These are phyloP conservation scores for Bombardia bombarda DNA, from an alignment of 495 filamentous ascomycete species.

Conservation along the genomic window DNA sequence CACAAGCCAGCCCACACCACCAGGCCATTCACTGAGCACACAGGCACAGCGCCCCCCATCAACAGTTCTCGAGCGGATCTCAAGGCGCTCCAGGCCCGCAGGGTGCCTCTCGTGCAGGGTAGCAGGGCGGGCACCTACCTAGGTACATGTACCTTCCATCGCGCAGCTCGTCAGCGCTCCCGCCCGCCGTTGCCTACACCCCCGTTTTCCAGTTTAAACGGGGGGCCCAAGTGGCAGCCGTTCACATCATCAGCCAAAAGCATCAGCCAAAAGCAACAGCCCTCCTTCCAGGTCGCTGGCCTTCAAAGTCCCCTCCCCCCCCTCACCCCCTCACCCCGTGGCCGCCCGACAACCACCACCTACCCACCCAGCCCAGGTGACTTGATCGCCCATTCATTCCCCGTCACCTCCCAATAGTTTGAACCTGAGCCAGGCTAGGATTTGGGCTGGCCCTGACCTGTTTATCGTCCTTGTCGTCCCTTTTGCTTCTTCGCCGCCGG, in stretches of 20 bases:
- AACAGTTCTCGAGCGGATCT: background rate
- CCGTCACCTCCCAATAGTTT: constrained; percentile 9
- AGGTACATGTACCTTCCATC: background rate
- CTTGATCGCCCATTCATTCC: constrained; percentile 14
- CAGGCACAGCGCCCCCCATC: constrained; percentile 1
- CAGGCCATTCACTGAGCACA: no score
- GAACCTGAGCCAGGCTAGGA: constrained; percentile 14
- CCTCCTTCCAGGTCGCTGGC: background rate
- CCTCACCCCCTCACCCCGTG: constrained; percentile 16
- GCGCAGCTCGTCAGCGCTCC: background rate
- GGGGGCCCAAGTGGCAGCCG: constrained; percentile 2
- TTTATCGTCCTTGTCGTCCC: no score
- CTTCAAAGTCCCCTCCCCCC: constrained; percentile 2
- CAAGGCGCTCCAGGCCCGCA: no score
- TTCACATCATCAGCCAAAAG: constrained; percentile 4
- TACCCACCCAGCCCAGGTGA: constrained; percentile 10
- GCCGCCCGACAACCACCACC: constrained; percentile 15
- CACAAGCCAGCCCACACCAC: constrained; percentile 10
- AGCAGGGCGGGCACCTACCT: background rate
- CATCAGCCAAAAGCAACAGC: constrained; percentile 4
- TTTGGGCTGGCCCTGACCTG: constrained; percentile 24
- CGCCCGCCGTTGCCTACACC: background rate
- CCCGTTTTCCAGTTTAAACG: background rate
- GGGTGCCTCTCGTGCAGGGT: background rate
- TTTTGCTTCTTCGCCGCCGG: no score